Conservation (phyloP, 2,329 filamentous ascomycete genomes). For the Sporothrix inflata region DNA sequence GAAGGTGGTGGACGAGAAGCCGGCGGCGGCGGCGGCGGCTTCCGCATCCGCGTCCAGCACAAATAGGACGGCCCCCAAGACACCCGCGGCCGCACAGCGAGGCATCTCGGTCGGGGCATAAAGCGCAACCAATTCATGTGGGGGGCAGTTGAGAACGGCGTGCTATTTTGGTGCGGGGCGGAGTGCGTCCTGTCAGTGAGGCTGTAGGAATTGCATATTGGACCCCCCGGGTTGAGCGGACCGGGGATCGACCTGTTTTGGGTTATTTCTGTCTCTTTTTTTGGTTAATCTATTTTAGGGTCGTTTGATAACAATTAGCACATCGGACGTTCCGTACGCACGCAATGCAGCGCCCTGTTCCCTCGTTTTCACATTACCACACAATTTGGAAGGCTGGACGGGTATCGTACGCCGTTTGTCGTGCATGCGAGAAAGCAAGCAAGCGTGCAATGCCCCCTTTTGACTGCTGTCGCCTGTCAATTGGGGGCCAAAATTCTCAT, state of each 20-base stretch:
- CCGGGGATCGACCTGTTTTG: background rate
- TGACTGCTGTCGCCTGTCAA: background rate
- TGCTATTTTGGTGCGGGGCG: background rate
- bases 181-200: background rate
- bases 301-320: background rate
- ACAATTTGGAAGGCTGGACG: too few species aligned
- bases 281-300: background rate
- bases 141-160: background rate
- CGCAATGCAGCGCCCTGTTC: background rate
- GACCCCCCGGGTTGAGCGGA: too few species aligned
- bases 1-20: background rate
- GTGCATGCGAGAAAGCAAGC: background rate
- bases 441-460: background rate
- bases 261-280: background rate
- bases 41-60: background rate
- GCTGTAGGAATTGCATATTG: background rate
- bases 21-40: background rate
- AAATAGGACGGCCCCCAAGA: background rate
- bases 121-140: background rate
- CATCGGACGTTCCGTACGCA: background rate
- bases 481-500: background rate
- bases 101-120: slow-evolving; percentile 10
- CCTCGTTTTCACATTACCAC: too few species aligned
- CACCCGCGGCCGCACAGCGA: background rate
- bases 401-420: too few species aligned